Evolutionary conservation across 164 flowering plant species (phyloP).

Genomic region (grape (Vitis vinifera)): ASM3070453v1 NC_081822.1:12313001-12313500

Average conservation of each 20-base stretch:
- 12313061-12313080: slow-evolving; percentile 86
- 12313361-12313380: slow-evolving; percentile 58
- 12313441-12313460: no score
- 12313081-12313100: slow-evolving; percentile 66
- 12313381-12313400: slow-evolving; percentile 29
- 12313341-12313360: slow-evolving; percentile 58
- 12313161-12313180: background rate
- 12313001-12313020: slow-evolving; percentile 53
- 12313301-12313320: slow-evolving; percentile 74
- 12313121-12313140: background rate
- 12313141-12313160: background rate
- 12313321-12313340: slow-evolving; percentile 80
- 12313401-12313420: background rate
- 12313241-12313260: slow-evolving; percentile 84
- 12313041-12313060: slow-evolving; percentile 66
- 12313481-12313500: no score
- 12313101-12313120: background rate
- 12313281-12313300: slow-evolving; percentile 82
- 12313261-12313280: slow-evolving; percentile 63
- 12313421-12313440: no score
- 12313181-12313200: background rate
- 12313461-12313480: no score
- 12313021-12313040: slow-evolving; percentile 60
- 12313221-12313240: slow-evolving; percentile 50
- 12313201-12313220: no score